A percentile compares a stretch with the other conserved stretches of the same genome.
Conservation (phyloP, 2,329 filamentous ascomycete species). For the Tolypocladium nubicola region DNA sequence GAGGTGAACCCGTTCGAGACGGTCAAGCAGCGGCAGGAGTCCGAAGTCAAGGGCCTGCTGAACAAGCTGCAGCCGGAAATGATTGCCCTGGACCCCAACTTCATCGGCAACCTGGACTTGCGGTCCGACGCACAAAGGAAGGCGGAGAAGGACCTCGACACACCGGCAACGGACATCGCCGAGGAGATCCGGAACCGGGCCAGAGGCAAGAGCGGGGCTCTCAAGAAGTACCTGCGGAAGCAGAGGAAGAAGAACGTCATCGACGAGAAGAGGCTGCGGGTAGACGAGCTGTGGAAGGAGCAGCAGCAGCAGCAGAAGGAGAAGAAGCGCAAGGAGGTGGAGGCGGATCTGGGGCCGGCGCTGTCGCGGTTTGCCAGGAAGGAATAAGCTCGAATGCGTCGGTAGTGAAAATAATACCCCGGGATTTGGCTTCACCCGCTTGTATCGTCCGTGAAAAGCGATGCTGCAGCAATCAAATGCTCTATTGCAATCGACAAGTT, state of each 20-base stretch:
- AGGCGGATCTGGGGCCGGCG: slow-evolving; percentile 73
- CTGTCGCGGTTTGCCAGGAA: slow-evolving; percentile 76
- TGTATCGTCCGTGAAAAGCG: neutral
- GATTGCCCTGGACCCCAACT: slow-evolving; percentile 90
- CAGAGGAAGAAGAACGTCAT: slow-evolving; percentile 88
- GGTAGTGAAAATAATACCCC: slow-evolving; percentile 9
- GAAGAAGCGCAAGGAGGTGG: slow-evolving; percentile 50
- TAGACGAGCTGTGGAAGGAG: slow-evolving; percentile 72
- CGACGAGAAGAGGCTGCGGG: slow-evolving; percentile 83
- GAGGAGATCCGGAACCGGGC: slow-evolving; percentile 65
- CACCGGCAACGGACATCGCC: slow-evolving; percentile 45
- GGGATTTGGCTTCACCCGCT: neutral
- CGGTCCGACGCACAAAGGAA: slow-evolving; percentile 67
- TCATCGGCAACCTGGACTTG: slow-evolving; percentile 78
- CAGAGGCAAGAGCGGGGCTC: slow-evolving; percentile 77
- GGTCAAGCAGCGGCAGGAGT: slow-evolving; percentile 81
- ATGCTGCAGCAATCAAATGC: neutral
- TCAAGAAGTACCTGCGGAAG: slow-evolving; percentile 85
- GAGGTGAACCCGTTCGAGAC: slow-evolving; percentile 96
- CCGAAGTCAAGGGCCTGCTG: slow-evolving; percentile 78
- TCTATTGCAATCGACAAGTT: neutral
- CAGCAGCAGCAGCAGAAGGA: slow-evolving; percentile 58
- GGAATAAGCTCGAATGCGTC: slow-evolving; percentile 24
- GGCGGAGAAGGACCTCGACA: slow-evolving; percentile 71
- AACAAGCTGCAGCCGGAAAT: slow-evolving; percentile 96